Conservation (phyloP, 768 basidiomycete species). For the Phaeotremella skinneri region DNA sequence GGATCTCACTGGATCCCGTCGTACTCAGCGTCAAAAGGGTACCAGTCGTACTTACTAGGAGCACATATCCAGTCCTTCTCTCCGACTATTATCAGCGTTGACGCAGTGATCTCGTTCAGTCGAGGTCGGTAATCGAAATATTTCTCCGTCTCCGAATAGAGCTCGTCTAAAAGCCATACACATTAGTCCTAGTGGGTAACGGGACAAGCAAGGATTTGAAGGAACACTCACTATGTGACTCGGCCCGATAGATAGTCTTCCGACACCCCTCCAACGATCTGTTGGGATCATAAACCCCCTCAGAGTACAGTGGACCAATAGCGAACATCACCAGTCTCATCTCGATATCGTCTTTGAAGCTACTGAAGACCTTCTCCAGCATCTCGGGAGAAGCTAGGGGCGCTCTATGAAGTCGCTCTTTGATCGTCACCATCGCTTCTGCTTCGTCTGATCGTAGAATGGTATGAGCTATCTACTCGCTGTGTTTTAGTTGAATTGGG, state of each 20-base stretch:
- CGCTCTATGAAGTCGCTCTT: slow-evolving; percentile 13
- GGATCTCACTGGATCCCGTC: not conserved
- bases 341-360: slow-evolving; percentile 26
- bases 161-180: slow-evolving; percentile 13
- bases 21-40: not conserved
- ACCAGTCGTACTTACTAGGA: slow-evolving; percentile 14
- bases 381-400: slow-evolving; percentile 25
- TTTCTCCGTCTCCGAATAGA: slow-evolving; percentile 26
- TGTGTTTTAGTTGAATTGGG: not conserved
- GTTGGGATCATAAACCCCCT: slow-evolving; percentile 21
- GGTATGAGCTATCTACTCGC: too few species aligned
- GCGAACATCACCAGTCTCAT: slow-evolving; percentile 29
- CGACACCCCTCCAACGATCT: slow-evolving; percentile 16
- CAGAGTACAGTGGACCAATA: slow-evolving; percentile 25
- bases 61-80: slow-evolving; percentile 30
- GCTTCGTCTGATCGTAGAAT: slow-evolving; percentile 24
- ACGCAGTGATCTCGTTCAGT: slow-evolving; percentile 16
- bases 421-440: slow-evolving; percentile 21
- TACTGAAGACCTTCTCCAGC: slow-evolving; percentile 22
- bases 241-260: slow-evolving; percentile 18
- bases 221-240: slow-evolving; percentile 23
- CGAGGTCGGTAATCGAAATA: slow-evolving; percentile 26
- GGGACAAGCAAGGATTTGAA: not conserved
- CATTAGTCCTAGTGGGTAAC: not conserved
- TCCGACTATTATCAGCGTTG: slow-evolving; percentile 28